These are phyloP conservation scores for Irpex lacteus DNA, from an alignment of 1,284 basidiomycete species.

Conservation along the genomic window DNA sequence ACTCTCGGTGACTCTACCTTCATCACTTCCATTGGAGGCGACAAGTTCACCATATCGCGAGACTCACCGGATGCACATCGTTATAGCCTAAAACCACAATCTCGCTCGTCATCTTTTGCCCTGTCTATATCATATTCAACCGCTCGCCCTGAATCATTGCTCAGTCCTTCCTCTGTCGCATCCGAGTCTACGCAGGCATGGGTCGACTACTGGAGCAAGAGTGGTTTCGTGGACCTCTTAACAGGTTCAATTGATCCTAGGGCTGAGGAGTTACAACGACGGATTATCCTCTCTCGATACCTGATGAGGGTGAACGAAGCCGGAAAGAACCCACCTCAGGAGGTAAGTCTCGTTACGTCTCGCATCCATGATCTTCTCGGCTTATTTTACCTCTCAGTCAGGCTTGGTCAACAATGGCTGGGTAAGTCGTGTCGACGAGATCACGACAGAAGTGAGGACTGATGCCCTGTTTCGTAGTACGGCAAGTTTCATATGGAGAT, in stretches of 20 bases:
- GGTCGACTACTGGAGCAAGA: slow-evolving; percentile 45
- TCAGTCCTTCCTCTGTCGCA: slow-evolving; percentile 25
- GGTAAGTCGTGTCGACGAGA: slow-evolving; percentile 34
- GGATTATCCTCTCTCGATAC: slow-evolving; percentile 56
- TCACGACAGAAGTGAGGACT: background rate
- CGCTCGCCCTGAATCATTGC: slow-evolving; percentile 17
- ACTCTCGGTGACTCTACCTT: slow-evolving; percentile 40
- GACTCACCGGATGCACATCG: slow-evolving; percentile 41
- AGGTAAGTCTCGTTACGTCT: slow-evolving; percentile 35
- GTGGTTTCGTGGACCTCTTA: slow-evolving; percentile 52
- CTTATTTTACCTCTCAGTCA: slow-evolving; percentile 35
- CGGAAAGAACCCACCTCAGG: slow-evolving; percentile 53
- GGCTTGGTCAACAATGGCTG: slow-evolving; percentile 59
- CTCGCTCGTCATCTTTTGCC: slow-evolving; percentile 27
- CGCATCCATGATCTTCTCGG: background rate
- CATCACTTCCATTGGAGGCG: slow-evolving; percentile 42
- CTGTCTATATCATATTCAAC: slow-evolving; percentile 34
- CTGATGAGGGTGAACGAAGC: slow-evolving; percentile 59
- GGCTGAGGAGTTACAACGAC: slow-evolving; percentile 53
- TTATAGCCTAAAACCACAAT: slow-evolving; percentile 36
- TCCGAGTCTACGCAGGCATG: slow-evolving; percentile 39
- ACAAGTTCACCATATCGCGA: slow-evolving; percentile 39
- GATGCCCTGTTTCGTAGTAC: slow-evolving; percentile 28
- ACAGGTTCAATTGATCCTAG: slow-evolving; percentile 47
- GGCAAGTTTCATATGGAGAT: slow-evolving; percentile 64